phyloP scores from a whole-genome alignment of 78 protist genomes.

The Polysphondylium violaceum region DNA sequence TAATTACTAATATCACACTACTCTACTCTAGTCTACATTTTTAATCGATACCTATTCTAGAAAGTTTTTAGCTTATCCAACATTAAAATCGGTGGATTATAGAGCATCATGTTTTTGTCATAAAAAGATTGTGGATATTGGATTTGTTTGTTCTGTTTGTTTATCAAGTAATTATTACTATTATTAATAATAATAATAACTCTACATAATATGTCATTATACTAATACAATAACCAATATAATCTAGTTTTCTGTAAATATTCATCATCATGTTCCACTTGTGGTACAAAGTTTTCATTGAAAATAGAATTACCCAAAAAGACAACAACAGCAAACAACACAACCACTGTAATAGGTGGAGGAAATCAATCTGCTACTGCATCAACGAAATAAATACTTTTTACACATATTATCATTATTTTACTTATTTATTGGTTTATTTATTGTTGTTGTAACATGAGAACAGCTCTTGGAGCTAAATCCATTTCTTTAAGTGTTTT shows the following conservation, averaged over 20 bases:
- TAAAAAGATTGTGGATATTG: conserved; percentile 76
- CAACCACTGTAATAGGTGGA: not conserved
- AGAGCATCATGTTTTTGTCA: conserved; percentile 86
- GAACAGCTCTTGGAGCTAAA: conserved; percentile 54
- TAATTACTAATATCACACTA: not conserved
- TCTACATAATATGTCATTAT: too few species aligned
- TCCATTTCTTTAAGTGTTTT: conserved; percentile 52
- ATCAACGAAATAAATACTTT: too few species aligned
- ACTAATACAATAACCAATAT: not conserved
- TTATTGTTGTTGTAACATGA: conserved; percentile 7
- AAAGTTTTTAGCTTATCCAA: conserved; percentile 56
- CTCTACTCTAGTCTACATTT: conserved; percentile 52
- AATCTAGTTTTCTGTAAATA: conserved; percentile 41
- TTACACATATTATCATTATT: conserved; percentile 9
- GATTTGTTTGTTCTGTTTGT: conserved; percentile 88
- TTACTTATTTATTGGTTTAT: not conserved
- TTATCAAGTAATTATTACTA: conserved; percentile 57
- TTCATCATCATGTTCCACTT: conserved; percentile 70
- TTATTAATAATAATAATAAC: too few species aligned
- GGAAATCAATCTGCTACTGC: too few species aligned
- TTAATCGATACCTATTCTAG: conserved; percentile 75
- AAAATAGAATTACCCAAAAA: conserved; percentile 29
- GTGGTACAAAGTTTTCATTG: conserved; percentile 50
- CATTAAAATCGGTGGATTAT: conserved; percentile 75
- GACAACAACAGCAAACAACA: not conserved